Conservation (phyloP, 495 filamentous ascomycete genomes). For the Penicillium lagena region DNA sequence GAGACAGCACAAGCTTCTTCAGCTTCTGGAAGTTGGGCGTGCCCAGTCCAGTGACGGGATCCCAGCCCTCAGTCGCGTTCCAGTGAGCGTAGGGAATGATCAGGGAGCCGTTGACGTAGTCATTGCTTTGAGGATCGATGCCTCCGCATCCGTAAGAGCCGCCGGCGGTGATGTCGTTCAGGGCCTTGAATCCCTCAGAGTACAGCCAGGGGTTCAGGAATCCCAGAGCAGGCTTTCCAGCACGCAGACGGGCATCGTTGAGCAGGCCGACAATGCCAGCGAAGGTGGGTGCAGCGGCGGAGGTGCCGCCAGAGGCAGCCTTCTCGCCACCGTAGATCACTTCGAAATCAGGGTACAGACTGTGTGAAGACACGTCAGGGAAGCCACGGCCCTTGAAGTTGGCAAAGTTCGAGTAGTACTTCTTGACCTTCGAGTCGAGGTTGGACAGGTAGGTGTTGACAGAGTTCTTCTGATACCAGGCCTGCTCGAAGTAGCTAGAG, state of each 20-base stretch:
- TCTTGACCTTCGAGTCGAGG: conserved; percentile 27
- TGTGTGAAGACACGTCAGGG: conserved; percentile 60
- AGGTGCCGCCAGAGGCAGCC: conserved; percentile 40
- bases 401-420: conserved; percentile 39
- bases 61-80: conserved; percentile 38
- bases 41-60: conserved; percentile 42
- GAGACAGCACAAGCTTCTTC: conserved; percentile 22
- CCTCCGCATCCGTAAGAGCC: conserved; percentile 22
- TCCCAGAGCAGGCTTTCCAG: conserved; percentile 40
- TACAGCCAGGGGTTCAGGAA: conserved; percentile 52
- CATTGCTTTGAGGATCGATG: conserved; percentile 18
- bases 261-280: conserved; percentile 42
- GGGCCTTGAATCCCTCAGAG: conserved; percentile 11
- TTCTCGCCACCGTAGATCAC: conserved; percentile 24
- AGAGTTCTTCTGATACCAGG: conserved; percentile 52
- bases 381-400: conserved; percentile 57
- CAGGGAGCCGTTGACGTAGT: conserved; percentile 14
- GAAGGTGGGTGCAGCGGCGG: conserved; percentile 41
- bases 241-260: conserved; percentile 43
- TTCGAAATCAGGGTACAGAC: conserved; percentile 31
- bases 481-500: conserved; percentile 53
- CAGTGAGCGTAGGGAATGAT: conserved; percentile 25
- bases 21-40: conserved; percentile 35
- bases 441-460: conserved; percentile 47
- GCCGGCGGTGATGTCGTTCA: conserved; percentile 29